Base-by-base conservation (phyloP, 306 rosid genomes). In the Pterocarpus macrocarpus region DNA sequence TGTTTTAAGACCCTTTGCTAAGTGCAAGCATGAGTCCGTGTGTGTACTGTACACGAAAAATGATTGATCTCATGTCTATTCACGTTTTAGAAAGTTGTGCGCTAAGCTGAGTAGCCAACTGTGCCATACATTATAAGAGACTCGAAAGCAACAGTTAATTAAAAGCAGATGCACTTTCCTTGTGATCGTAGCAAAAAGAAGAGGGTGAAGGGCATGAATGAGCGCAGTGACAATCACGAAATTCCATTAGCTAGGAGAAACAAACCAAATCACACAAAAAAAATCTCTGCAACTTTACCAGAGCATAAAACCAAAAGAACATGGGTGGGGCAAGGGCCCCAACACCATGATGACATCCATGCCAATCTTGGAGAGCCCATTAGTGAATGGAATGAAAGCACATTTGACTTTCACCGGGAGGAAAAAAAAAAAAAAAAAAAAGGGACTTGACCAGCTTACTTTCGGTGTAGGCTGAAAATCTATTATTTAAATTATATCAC, bases 301-400 rank as follows among this genome's bases (percentile, higher is more conserved):
- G 56, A 71, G 75, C 47, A 69, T 64, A 57, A 56, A 79, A 80
- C 63, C 71, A 64, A 38, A 36, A 49, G 8, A 69, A 71, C 47
- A 59, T 59, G 78, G 76, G 86, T 85, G 87, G 79, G 77, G 38
- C 84, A 75, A 82, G 92, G 90, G 73, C 50, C 94, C 88, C 86
- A 85, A 75, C 43, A 63, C 72, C 88, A 89, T 90, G 82, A 94
- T 90, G 88, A 72, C 73, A 78, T 86, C 85, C 89, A 87, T 91
- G 88, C 94, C 90, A 84, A 89, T 90, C 89, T 89, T 3, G 87
- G 88, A 81, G 83, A 89, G 67, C 82, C 90, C 89, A 86, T 80
- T 88, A 86, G 84, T 87, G 81, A 84, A 72, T 73, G 82, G 88
- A 88, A 85, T 86, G 90, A 90, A 84, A 91, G 91, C 87, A 79